Conservation (phyloP, 495 filamentous ascomycete species). For the Xylaria intraflava region DNA sequence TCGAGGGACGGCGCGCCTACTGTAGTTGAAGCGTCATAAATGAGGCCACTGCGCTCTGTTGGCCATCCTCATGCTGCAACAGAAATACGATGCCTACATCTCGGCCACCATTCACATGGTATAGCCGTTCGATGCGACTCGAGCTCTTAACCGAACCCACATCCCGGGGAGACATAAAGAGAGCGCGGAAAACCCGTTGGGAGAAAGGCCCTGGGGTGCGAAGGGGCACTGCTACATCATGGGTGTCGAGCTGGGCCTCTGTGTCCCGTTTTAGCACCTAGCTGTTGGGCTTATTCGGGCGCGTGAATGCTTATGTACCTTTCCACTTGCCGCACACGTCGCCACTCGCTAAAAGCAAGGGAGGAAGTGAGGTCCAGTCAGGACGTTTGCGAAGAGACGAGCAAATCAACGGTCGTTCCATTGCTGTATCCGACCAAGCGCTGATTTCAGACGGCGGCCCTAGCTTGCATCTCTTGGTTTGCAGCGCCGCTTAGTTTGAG, state of each 20-base stretch:
- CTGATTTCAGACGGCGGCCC: neutral
- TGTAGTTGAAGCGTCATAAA: conserved; percentile 40
- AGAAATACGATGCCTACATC: conserved; percentile 50
- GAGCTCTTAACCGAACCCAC: conserved; percentile 24
- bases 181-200: conserved; percentile 34
- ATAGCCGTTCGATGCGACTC: conserved; percentile 44
- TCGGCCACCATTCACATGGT: conserved; percentile 32
- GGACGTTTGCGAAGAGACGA: conserved; percentile 47
- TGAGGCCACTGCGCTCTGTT: conserved; percentile 19
- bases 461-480: neutral
- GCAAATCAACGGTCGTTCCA: conserved; percentile 41
- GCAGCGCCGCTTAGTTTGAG: neutral
- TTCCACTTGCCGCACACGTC: conserved; percentile 34
- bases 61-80: conserved; percentile 29
- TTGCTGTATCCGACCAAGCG: neutral
- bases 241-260: conserved; percentile 47
- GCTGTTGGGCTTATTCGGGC: neutral
- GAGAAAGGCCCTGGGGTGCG: neutral
- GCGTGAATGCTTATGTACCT: conserved; percentile 32
- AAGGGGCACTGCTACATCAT: conserved; percentile 49
- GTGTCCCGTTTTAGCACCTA: neutral
- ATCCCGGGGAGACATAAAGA: conserved; percentile 50
- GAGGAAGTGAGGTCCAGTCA: conserved; percentile 43
- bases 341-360: conserved; percentile 34
- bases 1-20: conserved; percentile 18